These are phyloP conservation scores for Trichosporon ovoides DNA, from an alignment of 1,284 basidiomycete genomes.

Conservation along the genomic window DNA sequence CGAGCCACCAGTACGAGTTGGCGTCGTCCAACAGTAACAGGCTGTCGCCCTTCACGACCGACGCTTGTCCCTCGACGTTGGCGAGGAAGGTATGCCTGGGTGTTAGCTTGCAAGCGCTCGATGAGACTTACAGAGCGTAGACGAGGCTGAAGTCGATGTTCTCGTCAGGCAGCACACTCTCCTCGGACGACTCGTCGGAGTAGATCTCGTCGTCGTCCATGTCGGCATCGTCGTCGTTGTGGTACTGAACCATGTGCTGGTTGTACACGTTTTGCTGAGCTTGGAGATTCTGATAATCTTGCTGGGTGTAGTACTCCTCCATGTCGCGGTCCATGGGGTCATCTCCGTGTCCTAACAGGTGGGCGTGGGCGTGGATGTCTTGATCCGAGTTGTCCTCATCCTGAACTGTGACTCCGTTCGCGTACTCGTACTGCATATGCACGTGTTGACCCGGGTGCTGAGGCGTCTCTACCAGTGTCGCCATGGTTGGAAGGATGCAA, in stretches of 20 bases:
- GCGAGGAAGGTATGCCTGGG: constrained; percentile 78
- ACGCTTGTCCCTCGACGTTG: constrained; percentile 92
- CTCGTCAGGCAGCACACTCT: constrained; percentile 51
- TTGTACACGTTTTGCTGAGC: constrained; percentile 41
- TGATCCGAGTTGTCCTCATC: constrained; percentile 37
- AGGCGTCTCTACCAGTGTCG: constrained; percentile 13
- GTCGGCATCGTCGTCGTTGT: constrained; percentile 27
- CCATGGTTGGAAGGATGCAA: constrained; percentile 10
- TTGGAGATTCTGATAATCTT: constrained; percentile 18
- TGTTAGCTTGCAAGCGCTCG: too few relatives aligned
- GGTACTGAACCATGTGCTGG: constrained; percentile 15
- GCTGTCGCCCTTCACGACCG: constrained; percentile 92
- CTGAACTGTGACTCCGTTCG: constrained; percentile 28
- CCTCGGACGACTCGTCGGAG: constrained; percentile 41
- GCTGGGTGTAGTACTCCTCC: constrained; percentile 18
- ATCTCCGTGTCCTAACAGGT: constrained; percentile 10
- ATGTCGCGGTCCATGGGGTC: constrained; percentile 22
- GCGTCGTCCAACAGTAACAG: constrained; percentile 90
- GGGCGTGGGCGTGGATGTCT: constrained; percentile 13
- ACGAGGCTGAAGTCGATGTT: constrained; percentile 54
- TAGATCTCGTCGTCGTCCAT: constrained; percentile 42
- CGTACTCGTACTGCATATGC: constrained; percentile 16
- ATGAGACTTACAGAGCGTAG: constrained; percentile 50
- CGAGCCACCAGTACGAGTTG: constrained; percentile 98
- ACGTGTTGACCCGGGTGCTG: constrained; percentile 6